phyloP scores from a whole-genome alignment of 331 rosid species.

The Cydonia oblonga region DNA sequence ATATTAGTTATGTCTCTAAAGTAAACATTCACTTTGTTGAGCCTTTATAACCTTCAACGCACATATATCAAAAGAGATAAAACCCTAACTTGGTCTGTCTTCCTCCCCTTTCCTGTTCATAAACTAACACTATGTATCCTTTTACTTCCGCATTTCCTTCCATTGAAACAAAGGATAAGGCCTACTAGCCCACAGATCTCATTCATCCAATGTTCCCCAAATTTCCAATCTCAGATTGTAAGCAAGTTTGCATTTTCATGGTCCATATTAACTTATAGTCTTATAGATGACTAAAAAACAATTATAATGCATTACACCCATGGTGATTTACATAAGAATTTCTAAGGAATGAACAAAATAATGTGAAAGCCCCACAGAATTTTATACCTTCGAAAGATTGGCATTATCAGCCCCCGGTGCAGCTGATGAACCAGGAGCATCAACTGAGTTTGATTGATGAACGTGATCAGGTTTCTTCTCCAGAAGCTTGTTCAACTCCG shows the following conservation, averaged over 20 bases:
- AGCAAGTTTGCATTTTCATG: neutral
- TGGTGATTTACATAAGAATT: neutral
- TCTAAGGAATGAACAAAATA: neutral
- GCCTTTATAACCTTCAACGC: neutral
- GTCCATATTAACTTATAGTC: neutral
- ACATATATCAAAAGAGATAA: neutral
- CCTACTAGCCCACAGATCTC: neutral
- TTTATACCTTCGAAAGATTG: slow-evolving; percentile 18
- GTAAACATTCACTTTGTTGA: neutral
- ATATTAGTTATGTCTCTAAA: neutral
- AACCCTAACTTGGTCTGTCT: neutral
- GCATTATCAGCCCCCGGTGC: slow-evolving; percentile 18
- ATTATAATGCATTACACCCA: neutral
- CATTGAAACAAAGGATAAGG: neutral
- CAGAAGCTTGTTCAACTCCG: slow-evolving; percentile 27
- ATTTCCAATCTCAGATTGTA: neutral
- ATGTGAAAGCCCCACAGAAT: slow-evolving; percentile 21
- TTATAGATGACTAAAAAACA: neutral
- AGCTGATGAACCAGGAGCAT: slow-evolving; percentile 33
- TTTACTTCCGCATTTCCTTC: neutral
- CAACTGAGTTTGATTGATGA: slow-evolving; percentile 23
- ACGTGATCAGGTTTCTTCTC: slow-evolving; percentile 20
- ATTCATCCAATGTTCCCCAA: neutral
- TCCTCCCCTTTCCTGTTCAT: neutral
- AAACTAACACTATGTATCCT: neutral